Base-by-base conservation (phyloP, 2,329 filamentous ascomycete species). In the Colletotrichum abscissum region DNA sequence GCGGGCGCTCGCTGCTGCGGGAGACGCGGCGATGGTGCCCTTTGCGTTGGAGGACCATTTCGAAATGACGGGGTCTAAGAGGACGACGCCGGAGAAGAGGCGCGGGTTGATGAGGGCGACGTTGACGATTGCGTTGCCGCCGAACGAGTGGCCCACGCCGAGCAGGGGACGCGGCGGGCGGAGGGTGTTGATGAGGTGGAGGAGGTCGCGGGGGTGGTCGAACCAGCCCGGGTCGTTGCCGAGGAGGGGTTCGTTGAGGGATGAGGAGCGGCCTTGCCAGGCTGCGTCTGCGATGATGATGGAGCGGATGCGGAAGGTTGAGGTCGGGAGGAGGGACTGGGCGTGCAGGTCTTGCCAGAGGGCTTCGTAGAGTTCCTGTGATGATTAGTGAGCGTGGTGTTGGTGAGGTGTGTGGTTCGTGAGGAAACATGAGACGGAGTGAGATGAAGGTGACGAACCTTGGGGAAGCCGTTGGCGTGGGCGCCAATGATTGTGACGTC, bases 211-310 rank as follows among this genome's bases (percentile, higher is more conserved):
- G 58, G 94, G 86, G 81, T 97, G 92, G 83, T 98, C 96, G 75
- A 92, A 88, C 95, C 95, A 98, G 77, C 90, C 73, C 16, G 74
- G 95, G 81, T 98, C 95, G 81, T 98, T 94, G 69, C 95, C 96
- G 1, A 97, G 84, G 12, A 88, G 86, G 54, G 87, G 80, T 82
- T 95, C 93, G 81, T 98, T 98, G 55, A 97, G 80, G 12, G 94
- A 85, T 52, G 93, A 91, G 80, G 94, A 97, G 78, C 90, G 87
- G 46, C 95, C 95, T 84, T 98, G 94, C 80, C 95, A 92, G 35
- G 94, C 92, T n/a, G 93, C 90, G 83, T 98, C 96, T 74, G 94
- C 92, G 77, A 98, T 97, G 93, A 94, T 98, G 77, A 98, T 95
- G 74, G 90, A 87, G 70, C 94, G 90, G 77, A 98, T 94, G 2